phyloP scores from a whole-genome alignment of 2,329 filamentous ascomycete species.

The Pseudocercospora ulei region DNA sequence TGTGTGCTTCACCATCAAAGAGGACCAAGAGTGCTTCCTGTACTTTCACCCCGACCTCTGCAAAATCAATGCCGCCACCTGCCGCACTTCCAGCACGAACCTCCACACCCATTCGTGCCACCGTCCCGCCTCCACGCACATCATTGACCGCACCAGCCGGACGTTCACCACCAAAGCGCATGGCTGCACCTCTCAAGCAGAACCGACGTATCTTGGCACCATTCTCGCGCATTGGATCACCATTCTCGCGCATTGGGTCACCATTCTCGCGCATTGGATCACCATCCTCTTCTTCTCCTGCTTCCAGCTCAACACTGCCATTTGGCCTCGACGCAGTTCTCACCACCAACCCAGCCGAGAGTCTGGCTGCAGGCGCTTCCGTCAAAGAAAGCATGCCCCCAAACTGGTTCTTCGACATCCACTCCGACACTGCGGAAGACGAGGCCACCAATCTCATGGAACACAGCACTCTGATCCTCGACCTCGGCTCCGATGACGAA shows the following conservation, averaged over 20 bases:
- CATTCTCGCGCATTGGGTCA: constrained; percentile 62
- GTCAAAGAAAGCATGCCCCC: constrained; percentile 51
- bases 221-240: constrained; percentile 62
- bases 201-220: constrained; percentile 57
- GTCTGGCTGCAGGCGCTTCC: constrained; percentile 42
- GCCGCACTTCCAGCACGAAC: constrained; percentile 25
- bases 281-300: constrained; percentile 48
- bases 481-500: constrained; percentile 84
- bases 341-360: too few species aligned
- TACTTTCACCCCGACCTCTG: constrained; percentile 29
- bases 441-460: constrained; percentile 88
- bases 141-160: constrained; percentile 57
- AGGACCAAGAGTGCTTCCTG: constrained; percentile 43
- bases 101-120: constrained; percentile 35
- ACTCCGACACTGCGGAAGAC: constrained; percentile 83
- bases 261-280: constrained; percentile 64
- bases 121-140: constrained; percentile 38
- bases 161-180: constrained; percentile 67
- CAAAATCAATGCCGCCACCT: constrained; percentile 35
- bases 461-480: constrained; percentile 74
- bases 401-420: constrained; percentile 83
- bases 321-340: constrained; percentile 81
- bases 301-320: constrained; percentile 44
- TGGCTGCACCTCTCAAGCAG: constrained; percentile 52
- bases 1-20: constrained; percentile 46